Evolutionary conservation across 2,329 filamentous ascomycete species (phyloP), one percentile per base, ranked within the genome.

Genomic region (Helminthosporium solani): DNA sequence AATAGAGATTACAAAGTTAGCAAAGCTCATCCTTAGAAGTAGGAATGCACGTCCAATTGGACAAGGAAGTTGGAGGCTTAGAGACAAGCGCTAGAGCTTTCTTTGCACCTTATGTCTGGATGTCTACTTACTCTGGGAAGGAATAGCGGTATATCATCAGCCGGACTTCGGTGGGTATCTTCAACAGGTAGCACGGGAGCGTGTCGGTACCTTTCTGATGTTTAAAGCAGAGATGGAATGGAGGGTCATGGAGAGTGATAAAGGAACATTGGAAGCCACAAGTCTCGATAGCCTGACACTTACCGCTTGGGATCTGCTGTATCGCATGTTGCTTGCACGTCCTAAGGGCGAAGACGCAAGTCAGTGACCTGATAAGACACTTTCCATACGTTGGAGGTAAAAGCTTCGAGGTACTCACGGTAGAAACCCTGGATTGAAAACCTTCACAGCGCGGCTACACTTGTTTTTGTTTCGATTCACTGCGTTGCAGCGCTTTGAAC

Each of bases 61-160:
- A 25, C 9, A 6, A 9, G 9, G 9, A 6, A 25, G 23, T 25
- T 25, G 6, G 9, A 25, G 19, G 19, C 16, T n/a, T 14, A 36
- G 5, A 39, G 4, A 14, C 25, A 16, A n/a, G n/a, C n/a, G n/a
- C n/a, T n/a, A n/a, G n/a, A n/a, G n/a, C 12, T 21, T 27, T 14
- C 9, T 8, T n/a, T 44, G 14, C 14, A 15, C 15, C 31, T 2
- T 6, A 2, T 16, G 11, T 5, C 7, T n/a, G 12, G 3, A 56
- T 30, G n/a, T 16, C n/a, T 16, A 19, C 33, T 36, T 14, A 14
- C 4, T 48, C 23, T 5, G 56, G 58, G 9, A 57, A 44, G 0
- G 56, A n/a, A 18, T 56, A 46, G 1, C 53, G 48, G 9, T 55
- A 52, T 9, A 59, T 52, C 50, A 53, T 52, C 6, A 56, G 19